Evolutionary conservation across 306 rosid genomes (phyloP).

Genomic region (Macrotyloma uniflorum): DNA sequence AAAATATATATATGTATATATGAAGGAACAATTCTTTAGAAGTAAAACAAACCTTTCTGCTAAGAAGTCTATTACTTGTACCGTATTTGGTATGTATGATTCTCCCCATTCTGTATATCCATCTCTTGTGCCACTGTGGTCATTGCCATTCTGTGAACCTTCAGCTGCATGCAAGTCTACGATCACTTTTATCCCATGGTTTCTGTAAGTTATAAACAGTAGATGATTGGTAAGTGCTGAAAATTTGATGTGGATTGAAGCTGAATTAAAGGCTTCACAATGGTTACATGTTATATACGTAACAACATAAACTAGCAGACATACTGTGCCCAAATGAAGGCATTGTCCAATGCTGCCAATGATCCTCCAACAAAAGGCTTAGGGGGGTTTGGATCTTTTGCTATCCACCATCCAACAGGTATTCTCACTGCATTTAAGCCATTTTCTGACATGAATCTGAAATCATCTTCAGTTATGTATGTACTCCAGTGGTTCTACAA

Average conservation of each 20-base stretch:
- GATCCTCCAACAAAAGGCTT: constrained; percentile 71
- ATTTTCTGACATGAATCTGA: constrained; percentile 58
- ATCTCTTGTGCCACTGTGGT: constrained; percentile 63
- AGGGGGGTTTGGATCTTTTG: constrained; percentile 61
- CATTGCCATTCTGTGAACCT: constrained; percentile 63
- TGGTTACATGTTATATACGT: background rate
- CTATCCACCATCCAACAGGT: constrained; percentile 80
- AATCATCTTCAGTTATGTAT: constrained; percentile 63
- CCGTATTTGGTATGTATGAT: constrained; percentile 47
- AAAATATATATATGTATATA: background rate
- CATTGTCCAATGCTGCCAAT: constrained; percentile 57
- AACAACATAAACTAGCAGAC: background rate
- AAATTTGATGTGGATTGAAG: background rate
- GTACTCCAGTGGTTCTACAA: constrained; percentile 60
- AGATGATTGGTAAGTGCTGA: background rate
- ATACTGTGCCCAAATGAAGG: constrained; percentile 73
- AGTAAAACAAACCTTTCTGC: constrained; percentile 47
- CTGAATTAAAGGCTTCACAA: background rate
- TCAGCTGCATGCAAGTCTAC: constrained; percentile 61
- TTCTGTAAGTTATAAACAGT: constrained; percentile 37
- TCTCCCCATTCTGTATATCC: constrained; percentile 56
- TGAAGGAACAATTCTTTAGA: background rate
- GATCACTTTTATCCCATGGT: constrained; percentile 52
- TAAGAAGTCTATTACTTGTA: constrained; percentile 57
- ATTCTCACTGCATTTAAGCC: constrained; percentile 65